Conservation (phyloP, 2,329 filamentous ascomycete genomes). For the Cryphonectria parasitica region DNA sequence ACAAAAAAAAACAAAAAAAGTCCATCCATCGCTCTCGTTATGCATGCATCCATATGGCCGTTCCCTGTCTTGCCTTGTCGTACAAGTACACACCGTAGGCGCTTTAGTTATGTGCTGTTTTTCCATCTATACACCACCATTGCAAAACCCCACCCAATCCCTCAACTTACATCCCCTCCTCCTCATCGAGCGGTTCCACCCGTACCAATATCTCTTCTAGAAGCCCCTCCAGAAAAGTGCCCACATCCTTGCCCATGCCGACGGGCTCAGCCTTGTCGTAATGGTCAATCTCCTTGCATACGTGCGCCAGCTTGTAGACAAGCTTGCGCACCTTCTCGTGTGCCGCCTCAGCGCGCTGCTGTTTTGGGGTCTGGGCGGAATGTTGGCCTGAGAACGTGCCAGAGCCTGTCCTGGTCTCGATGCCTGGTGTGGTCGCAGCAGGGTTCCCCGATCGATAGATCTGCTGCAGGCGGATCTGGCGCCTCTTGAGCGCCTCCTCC, state of each 20-base stretch:
- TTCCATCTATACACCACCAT: not conserved
- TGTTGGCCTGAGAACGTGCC: constrained; percentile 39
- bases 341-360: constrained; percentile 70
- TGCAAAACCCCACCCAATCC: not conserved
- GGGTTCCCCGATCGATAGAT: constrained; percentile 42
- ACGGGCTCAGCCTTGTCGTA: constrained; percentile 86
- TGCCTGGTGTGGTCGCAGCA: constrained; percentile 36
- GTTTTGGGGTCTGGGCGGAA: constrained; percentile 60
- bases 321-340: constrained; percentile 83
- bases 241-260: constrained; percentile 90
- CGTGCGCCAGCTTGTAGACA: constrained; percentile 78
- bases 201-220: constrained; percentile 92
- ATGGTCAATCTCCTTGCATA: constrained; percentile 89
- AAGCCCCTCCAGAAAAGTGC: constrained; percentile 86
- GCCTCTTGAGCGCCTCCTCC: constrained; percentile 85
- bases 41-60: not conserved
- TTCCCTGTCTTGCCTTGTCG: not conserved
- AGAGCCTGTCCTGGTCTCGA: constrained; percentile 51
- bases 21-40: not conserved
- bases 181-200: constrained; percentile 84
- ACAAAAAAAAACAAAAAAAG: not conserved
- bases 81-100: constrained; percentile 1
- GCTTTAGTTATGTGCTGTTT: not conserved
- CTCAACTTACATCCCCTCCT: constrained; percentile 45
- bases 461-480: constrained; percentile 65